phyloP scores from a whole-genome alignment of 169 alveolate genomes.

The Cryptosporidium xiaoi region DNA sequence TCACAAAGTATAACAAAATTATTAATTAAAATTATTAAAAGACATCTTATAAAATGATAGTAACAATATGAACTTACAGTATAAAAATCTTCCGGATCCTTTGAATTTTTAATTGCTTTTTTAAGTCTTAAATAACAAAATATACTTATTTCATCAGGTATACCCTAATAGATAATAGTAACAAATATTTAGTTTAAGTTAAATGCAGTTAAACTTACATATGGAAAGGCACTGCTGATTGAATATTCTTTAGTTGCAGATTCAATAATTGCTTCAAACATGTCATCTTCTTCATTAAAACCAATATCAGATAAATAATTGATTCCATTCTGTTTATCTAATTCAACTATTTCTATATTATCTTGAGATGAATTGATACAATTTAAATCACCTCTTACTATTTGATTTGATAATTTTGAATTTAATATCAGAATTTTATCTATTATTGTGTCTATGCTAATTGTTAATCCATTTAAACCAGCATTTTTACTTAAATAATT shows the following conservation, averaged over 20 bases:
- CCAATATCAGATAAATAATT: neutral
- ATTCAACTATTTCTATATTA: neutral
- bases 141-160: conserved; percentile 60
- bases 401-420: conserved; percentile 37
- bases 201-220: conserved; percentile 36
- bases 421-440: conserved; percentile 4
- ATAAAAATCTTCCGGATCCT: conserved; percentile 69
- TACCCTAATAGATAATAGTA: conserved; percentile 9
- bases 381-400: conserved; percentile 59
- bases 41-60: neutral
- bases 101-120: conserved; percentile 28
- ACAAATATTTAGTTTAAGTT: neutral
- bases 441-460: conserved; percentile 5
- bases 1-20: neutral
- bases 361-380: conserved; percentile 19
- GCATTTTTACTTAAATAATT: neutral
- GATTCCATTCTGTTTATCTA: neutral
- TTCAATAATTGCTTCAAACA: conserved; percentile 72
- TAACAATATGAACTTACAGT: conserved; percentile 27
- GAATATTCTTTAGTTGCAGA: conserved; percentile 58
- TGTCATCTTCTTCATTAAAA: conserved; percentile 57
- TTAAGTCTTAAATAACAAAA: conserved; percentile 35
- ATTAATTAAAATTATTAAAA: neutral
- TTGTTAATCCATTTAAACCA: neutral
- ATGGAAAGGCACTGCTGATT: conserved; percentile 32